Conservation (phyloP, 106 monocot genomes). For the Ottelia alismoides region DNA sequence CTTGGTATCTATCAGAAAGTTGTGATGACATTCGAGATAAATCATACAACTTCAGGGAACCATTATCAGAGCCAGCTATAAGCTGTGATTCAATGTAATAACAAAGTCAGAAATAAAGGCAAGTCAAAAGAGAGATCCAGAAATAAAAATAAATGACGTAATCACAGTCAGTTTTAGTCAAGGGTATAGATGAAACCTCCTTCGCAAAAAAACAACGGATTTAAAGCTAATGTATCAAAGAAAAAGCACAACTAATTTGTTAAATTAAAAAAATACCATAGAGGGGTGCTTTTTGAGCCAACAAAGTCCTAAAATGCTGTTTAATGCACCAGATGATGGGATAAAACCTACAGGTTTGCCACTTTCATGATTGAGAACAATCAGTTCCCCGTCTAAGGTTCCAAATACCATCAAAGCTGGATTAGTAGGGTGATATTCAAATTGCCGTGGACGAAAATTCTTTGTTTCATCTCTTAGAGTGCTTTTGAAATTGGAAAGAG, state of each 20-base stretch:
- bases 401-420: slow-evolving; percentile 40
- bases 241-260: too few species aligned
- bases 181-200: too few species aligned
- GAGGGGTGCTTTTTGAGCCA: slow-evolving; percentile 34
- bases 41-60: slow-evolving; percentile 36
- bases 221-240: too few species aligned
- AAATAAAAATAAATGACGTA: too few species aligned
- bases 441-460: slow-evolving; percentile 29
- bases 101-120: too few species aligned
- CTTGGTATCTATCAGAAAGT: slow-evolving; percentile 11
- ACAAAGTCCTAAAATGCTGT: slow-evolving; percentile 40
- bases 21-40: slow-evolving; percentile 15
- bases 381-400: slow-evolving; percentile 34
- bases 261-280: too few species aligned
- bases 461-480: slow-evolving; percentile 10
- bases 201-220: too few species aligned
- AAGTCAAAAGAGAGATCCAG: too few species aligned
- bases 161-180: too few species aligned
- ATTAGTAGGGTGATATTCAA: slow-evolving; percentile 39
- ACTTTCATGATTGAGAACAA: slow-evolving; percentile 40
- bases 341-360: slow-evolving; percentile 31
- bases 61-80: slow-evolving; percentile 40
- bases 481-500: slow-evolving; percentile 21
- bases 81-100: slow-evolving; percentile 22
- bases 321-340: slow-evolving; percentile 16